Base-by-base conservation (phyloP, 306 rosid genomes). In the Hippophae rhamnoides region DNA sequence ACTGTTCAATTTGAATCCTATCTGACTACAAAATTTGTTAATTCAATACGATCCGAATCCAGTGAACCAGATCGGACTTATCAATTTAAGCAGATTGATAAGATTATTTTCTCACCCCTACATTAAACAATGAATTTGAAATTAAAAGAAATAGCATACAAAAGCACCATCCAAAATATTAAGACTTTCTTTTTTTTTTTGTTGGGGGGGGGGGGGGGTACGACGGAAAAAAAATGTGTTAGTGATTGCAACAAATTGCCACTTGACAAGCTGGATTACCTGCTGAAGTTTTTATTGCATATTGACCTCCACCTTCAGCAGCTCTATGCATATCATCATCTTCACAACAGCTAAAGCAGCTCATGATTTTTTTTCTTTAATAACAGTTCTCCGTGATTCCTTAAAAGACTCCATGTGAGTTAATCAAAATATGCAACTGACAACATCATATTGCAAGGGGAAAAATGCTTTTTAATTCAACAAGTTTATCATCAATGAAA, bases 311-410 rank as follows among this genome's bases (percentile, higher is more conserved):
- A 56, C 67, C 69, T 56, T 83, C 87, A 14, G 84, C 65, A 48
- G 79, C 42, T 70, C 70, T 77, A 60, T 69, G 86, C 66, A 63
- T 69, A 57, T 73, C 94, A 63, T 85, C 90, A 5, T 83, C 95
- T 56, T 66, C 84, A 56, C 89, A 81, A 75, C 94, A 89, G 72
- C 82, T 43, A 72, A 89, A 85, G 84, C 94, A 86, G 74, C 86
- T 73, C 97, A 89, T 89, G 80, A 71, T 71, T 67, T 80, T 43
- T 18, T 62, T 55, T 49, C 53, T 18, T 49, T 8, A 5, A 49
- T 12, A 23, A 13, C 5, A 3, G 53, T 0, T 49, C 23, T 49
- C 8, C 12, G 23, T 49, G 14, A 49, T 49, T 13, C n/a, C 7
- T 9, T 5, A 13, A 49, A 49, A 49, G 14, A 13, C n/a, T 5